phyloP scores from a whole-genome alignment of 768 basidiomycete species.

The Amanita muscaria region DNA sequence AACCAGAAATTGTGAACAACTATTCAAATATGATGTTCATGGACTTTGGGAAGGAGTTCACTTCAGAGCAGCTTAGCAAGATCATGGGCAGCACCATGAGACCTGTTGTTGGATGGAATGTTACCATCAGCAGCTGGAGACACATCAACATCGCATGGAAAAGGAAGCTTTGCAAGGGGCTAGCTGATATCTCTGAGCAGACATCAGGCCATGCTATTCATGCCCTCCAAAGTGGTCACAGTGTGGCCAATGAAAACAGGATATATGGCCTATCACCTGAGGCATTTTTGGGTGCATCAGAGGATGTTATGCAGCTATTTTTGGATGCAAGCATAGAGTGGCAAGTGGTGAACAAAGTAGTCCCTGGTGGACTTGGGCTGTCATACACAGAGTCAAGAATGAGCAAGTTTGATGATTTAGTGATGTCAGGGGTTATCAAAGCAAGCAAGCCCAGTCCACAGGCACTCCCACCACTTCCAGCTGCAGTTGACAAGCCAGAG shows the following conservation, averaged over 20 bases:
- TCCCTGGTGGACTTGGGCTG: constrained; percentile 17
- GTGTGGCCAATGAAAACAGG: constrained; percentile 14
- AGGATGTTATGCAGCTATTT: constrained; percentile 19
- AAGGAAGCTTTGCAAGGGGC: constrained; percentile 10
- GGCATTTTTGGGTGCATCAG: constrained; percentile 14
- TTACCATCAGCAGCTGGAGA: constrained; percentile 2
- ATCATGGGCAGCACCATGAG: constrained; percentile 2
- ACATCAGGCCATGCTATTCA: constrained; percentile 9
- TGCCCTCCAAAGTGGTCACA: constrained; percentile 21
- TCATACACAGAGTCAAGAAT: constrained; percentile 9
- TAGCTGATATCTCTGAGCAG: constrained; percentile 7
- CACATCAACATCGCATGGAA: constrained; percentile 19
- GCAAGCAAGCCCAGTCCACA: background rate
- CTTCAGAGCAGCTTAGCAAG: constrained; percentile 3
- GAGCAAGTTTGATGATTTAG: constrained; percentile 4
- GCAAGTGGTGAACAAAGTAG: constrained; percentile 14
- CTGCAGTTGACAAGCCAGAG: background rate
- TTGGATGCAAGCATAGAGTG: constrained; percentile 18
- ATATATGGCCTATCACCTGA: constrained; percentile 22
- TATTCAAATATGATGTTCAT: constrained; percentile 16
- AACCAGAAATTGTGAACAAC: background rate
- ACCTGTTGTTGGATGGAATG: constrained; percentile 5
- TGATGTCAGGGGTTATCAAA: background rate
- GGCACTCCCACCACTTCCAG: background rate
- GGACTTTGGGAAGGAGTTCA: constrained; percentile 13